Percentiles rank a stretch among this genome's conserved stretches.
These are phyloP conservation scores for Claviceps humidiphila DNA, from an alignment of 2,329 filamentous ascomycete genomes.

Conservation along the genomic window DNA sequence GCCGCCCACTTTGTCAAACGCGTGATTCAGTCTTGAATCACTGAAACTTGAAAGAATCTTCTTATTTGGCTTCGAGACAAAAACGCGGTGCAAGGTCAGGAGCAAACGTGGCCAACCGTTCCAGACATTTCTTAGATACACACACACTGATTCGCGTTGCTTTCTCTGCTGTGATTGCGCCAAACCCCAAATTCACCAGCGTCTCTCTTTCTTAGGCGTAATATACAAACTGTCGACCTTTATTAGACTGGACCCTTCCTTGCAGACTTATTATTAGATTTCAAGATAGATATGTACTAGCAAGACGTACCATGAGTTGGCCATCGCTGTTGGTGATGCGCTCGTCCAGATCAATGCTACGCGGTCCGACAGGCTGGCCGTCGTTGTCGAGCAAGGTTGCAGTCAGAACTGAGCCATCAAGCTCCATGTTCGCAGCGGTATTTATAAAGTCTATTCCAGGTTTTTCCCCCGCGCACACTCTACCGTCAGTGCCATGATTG, in stretches of 20 bases:
- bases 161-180: too few relatives aligned
- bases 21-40: too few relatives aligned
- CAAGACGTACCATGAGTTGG: conserved; percentile 4
- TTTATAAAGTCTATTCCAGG: conserved; percentile 1
- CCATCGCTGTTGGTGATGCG: conserved; percentile 8
- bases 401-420: neutral
- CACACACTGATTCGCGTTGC: too few relatives aligned
- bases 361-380: conserved; percentile 4
- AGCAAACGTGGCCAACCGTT: too few relatives aligned
- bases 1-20: too few relatives aligned
- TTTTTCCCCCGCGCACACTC: neutral
- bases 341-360: conserved; percentile 7
- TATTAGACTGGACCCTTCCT: neutral
- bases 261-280: neutral
- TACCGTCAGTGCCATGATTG: neutral
- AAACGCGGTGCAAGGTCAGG: too few relatives aligned
- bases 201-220: neutral
- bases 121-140: too few relatives aligned
- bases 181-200: too few relatives aligned
- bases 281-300: too few relatives aligned
- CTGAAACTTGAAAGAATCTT: too few relatives aligned
- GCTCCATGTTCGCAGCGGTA: neutral
- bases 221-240: neutral
- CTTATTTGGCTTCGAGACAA: too few relatives aligned
- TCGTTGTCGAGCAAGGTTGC: conserved; percentile 3